Evolutionary conservation across 116 monocot species (phyloP), one percentile per base, ranked within the genome.

Genomic region (Papilionanthe hybrid): DNA sequence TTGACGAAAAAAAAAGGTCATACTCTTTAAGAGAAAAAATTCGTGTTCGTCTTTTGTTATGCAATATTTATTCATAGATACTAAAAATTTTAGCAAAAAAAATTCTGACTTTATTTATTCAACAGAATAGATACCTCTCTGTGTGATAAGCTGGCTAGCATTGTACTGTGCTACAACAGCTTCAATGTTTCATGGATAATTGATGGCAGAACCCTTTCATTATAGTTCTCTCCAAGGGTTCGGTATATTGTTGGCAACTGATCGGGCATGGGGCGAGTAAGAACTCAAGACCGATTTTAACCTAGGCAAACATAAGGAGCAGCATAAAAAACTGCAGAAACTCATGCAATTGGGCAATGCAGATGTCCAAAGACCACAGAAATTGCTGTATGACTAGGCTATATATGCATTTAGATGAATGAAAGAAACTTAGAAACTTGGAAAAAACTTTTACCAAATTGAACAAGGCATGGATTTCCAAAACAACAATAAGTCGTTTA

Each of bases 101-200:
- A 71, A 5, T 30, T 71, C 13, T 71, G 28, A 7, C 32, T 15
- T 71, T 30, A 73, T 20, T 44, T 73, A 72, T 58, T 68, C 29
- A 69, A 69, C 69, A 69, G 9, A 73, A 73, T 42, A 6, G 49
- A 18, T 76, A 92, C 99, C 95, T 93, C 98, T 92, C 69, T 99
- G 99, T 41, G 94, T 99, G 78, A 99, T 91, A 11, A 99, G 86
- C 79, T 99, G 95, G 78, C 93, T 99, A 47, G 93, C 98, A 89
- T 95, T 95, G 84, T 95, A 99, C 74, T 93, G 94, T 10, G 95
- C 98, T 25, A 99, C 94, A 19, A 99, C 94, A 72, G 92, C 91
- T 94, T 99, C 82, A 99, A 78, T 74, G 98, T 98, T 81, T 98
- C 98, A 53, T 98, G 98, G 42, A 98, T 94, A 83, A 94, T 98